Evolutionary conservation across 2,329 filamentous ascomycete genomes (phyloP).

Genomic region (Apiospora kogelbergensis): DNA sequence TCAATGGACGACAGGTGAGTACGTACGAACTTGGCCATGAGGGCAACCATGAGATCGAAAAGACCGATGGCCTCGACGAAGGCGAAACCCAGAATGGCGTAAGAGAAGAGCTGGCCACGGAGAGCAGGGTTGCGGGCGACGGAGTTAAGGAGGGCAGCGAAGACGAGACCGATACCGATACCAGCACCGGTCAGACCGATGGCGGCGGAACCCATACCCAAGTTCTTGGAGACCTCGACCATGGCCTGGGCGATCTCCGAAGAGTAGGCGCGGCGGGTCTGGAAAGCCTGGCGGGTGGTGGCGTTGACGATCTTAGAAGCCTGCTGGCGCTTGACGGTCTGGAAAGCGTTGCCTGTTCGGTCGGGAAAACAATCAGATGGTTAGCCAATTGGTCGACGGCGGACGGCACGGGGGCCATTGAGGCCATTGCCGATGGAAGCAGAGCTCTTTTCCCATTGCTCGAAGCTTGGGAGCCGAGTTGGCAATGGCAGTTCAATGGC

Average conservation of each 20-base stretch:
- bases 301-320: constrained; percentile 65
- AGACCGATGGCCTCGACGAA: constrained; percentile 92
- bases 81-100: constrained; percentile 93
- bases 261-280: constrained; percentile 74
- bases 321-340: constrained; percentile 75
- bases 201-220: constrained; percentile 85
- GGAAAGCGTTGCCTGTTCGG: constrained; percentile 54
- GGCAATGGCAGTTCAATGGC: background rate
- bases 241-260: constrained; percentile 86
- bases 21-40: constrained; percentile 88
- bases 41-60: constrained; percentile 88
- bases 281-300: constrained; percentile 65
- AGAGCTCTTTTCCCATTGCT: background rate
- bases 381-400: constrained; percentile 12
- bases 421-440: background rate
- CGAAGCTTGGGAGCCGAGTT: no score
- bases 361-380: constrained; percentile 31
- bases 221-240: constrained; percentile 88
- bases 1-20: constrained; percentile 15
- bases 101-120: constrained; percentile 93
- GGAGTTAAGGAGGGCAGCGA: constrained; percentile 84
- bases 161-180: constrained; percentile 95
- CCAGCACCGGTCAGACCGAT: constrained; percentile 90
- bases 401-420: background rate
- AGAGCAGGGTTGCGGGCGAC: constrained; percentile 93